These are phyloP conservation scores for Penicillium sp. DNA, from an alignment of 2,329 filamentous ascomycete species.

Conservation along the genomic window DNA sequence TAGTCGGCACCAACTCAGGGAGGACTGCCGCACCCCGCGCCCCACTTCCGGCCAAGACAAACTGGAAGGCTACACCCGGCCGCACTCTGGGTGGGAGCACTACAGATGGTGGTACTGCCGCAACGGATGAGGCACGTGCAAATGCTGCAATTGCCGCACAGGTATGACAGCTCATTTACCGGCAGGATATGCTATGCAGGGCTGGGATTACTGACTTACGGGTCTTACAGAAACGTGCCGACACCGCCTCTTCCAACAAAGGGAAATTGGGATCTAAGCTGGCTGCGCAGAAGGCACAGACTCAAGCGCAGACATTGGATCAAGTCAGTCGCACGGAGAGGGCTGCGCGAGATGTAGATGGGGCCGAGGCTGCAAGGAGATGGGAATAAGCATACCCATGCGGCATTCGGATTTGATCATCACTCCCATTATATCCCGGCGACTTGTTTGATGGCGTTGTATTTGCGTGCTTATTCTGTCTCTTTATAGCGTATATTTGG, in stretches of 20 bases:
- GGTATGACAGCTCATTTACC: conserved; percentile 55
- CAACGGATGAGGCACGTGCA: conserved; percentile 60
- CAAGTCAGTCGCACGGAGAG: conserved; percentile 67
- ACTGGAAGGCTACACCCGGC: conserved; percentile 47
- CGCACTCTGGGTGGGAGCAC: conserved; percentile 64
- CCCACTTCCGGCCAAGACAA: conserved; percentile 48
- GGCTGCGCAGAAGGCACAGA: conserved; percentile 73
- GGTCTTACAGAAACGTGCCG: conserved; percentile 62
- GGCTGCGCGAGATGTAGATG: conserved; percentile 66
- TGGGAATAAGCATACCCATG: conserved; percentile 51
- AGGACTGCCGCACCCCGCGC: conserved; percentile 54
- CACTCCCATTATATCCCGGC: not conserved
- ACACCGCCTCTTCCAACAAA: conserved; percentile 47
- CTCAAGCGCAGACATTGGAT: conserved; percentile 65
- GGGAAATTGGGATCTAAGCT: conserved; percentile 72
- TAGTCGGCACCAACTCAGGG: conserved; percentile 59
- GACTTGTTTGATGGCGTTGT: not conserved
- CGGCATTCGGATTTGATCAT: not conserved
- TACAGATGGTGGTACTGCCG: conserved; percentile 15
- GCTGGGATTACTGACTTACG: not conserved
- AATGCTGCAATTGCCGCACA: conserved; percentile 81
- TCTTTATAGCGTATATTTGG: not conserved
- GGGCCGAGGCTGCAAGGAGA: conserved; percentile 55
- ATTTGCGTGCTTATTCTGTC: not conserved
- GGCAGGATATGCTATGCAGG: not conserved